Evolutionary conservation across 441 rosid species (phyloP).

Genomic region (Aleurites moluccanus): DNA sequence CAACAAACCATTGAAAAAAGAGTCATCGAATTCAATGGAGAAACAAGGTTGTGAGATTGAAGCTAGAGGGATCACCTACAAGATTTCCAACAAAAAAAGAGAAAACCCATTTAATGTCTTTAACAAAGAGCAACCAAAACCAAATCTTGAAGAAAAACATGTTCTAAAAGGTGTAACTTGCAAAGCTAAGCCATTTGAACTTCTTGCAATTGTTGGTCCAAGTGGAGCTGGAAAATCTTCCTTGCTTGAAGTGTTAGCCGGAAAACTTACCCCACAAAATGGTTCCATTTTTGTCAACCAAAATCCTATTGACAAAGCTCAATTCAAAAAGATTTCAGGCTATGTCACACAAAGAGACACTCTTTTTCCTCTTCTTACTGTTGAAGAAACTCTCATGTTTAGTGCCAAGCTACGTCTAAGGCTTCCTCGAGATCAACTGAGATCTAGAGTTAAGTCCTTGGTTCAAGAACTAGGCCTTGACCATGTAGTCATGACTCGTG

Average conservation of each 20-base stretch:
- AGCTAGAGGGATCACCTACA: conserved; percentile 68
- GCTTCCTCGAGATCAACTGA: conserved; percentile 50
- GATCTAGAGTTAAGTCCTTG: conserved; percentile 58
- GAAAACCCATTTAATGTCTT: conserved; percentile 43
- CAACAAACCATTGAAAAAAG: conserved; percentile 14
- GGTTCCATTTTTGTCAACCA: conserved; percentile 69
- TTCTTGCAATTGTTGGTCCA: conserved; percentile 92
- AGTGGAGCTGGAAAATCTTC: conserved; percentile 97
- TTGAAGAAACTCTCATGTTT: conserved; percentile 87
- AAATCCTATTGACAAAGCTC: conserved; percentile 51
- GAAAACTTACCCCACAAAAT: conserved; percentile 51
- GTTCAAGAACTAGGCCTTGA: conserved; percentile 76
- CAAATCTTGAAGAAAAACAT: conserved; percentile 34
- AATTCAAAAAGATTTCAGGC: conserved; percentile 73
- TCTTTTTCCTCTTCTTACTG: conserved; percentile 88
- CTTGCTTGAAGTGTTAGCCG: conserved; percentile 74
- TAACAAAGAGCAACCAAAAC: conserved; percentile 25
- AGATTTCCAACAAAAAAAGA: conserved; percentile 36
- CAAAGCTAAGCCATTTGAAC: conserved; percentile 89
- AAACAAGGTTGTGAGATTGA: conserved; percentile 86
- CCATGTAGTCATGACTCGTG: conserved; percentile 62
- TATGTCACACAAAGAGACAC: conserved; percentile 82
- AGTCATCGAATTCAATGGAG: conserved; percentile 43
- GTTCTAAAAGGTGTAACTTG: conserved; percentile 67
- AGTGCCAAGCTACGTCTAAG: conserved; percentile 74